These are phyloP conservation scores for Solanum sejunctum DNA, from an alignment of 257 asterid species.

Conservation along the genomic window DNA sequence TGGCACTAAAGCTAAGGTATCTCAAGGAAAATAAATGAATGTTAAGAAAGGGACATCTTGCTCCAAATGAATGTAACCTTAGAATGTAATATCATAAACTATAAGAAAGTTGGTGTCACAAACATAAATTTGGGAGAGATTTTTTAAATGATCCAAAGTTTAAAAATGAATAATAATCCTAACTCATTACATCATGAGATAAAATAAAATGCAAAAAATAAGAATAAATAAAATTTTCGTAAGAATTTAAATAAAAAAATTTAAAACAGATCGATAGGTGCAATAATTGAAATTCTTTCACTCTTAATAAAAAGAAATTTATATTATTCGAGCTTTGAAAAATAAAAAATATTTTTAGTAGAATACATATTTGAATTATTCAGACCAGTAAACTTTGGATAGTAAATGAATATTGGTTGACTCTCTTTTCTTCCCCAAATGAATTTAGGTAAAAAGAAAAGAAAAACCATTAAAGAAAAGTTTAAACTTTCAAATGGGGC, in stretches of 20 bases:
- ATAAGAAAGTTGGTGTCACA: background rate
- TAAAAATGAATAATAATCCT: background rate
- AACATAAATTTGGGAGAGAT: background rate
- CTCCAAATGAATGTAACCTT: background rate
- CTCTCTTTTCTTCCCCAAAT: background rate
- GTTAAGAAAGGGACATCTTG: background rate
- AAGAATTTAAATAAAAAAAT: background rate
- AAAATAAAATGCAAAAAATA: background rate
- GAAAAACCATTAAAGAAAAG: background rate
- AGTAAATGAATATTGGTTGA: background rate
- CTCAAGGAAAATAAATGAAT: background rate
- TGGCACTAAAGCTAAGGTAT: background rate
- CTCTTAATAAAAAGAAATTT: background rate
- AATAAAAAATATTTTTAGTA: background rate
- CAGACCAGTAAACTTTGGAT: background rate
- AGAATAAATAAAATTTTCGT: background rate
- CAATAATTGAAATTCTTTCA: background rate
- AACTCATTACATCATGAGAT: background rate
- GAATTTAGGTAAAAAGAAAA: background rate
- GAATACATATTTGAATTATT: background rate
- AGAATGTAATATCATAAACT: background rate
- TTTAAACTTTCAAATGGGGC: background rate
- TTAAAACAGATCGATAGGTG: background rate
- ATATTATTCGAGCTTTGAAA: background rate
- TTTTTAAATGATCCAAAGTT: background rate